Evolutionary conservation across 2,329 filamentous ascomycete species (phyloP).

Genomic region (Pyricularia grisea): DNA sequence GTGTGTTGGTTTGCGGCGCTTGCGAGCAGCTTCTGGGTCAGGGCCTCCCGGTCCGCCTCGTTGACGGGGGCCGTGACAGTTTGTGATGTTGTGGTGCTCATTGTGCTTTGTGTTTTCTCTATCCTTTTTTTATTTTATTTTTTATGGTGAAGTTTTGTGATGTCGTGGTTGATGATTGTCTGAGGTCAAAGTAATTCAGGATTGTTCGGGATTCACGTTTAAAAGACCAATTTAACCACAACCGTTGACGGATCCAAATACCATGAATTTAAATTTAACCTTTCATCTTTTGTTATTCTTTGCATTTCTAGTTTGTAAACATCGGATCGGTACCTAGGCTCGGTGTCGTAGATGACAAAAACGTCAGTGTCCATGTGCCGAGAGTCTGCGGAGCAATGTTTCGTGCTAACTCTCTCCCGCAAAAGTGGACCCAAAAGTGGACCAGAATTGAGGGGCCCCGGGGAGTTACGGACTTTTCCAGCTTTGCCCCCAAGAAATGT

Average conservation of each 20-base stretch:
- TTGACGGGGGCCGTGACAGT: not conserved
- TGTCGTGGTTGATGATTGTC: not conserved
- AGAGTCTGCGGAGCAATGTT: not conserved
- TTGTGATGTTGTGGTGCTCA: not conserved
- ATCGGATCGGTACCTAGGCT: not conserved
- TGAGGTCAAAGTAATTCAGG: not conserved
- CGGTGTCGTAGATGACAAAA: not conserved
- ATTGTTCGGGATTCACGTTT: not conserved
- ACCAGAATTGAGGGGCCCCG: not conserved
- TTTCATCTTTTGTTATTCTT: not conserved
- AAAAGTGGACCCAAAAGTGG: not conserved
- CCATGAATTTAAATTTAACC: not conserved
- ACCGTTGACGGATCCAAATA: not conserved
- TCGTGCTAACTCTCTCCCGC: not conserved
- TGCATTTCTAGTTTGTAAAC: not conserved
- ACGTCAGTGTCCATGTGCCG: not conserved
- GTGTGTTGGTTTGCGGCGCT: constrained; percentile 9
- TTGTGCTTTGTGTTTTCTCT: not conserved
- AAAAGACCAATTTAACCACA: not conserved
- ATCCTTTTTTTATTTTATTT: not conserved
- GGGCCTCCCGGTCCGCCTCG: not conserved
- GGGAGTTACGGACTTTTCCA: not conserved
- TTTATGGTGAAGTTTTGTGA: not conserved
- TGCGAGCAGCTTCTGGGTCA: not conserved
- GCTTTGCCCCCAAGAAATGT: not conserved